Evolutionary conservation across 768 basidiomycete genomes (phyloP), one percentile per base, ranked within the genome.

Genomic region (Fomitopsis pulvina): DNA sequence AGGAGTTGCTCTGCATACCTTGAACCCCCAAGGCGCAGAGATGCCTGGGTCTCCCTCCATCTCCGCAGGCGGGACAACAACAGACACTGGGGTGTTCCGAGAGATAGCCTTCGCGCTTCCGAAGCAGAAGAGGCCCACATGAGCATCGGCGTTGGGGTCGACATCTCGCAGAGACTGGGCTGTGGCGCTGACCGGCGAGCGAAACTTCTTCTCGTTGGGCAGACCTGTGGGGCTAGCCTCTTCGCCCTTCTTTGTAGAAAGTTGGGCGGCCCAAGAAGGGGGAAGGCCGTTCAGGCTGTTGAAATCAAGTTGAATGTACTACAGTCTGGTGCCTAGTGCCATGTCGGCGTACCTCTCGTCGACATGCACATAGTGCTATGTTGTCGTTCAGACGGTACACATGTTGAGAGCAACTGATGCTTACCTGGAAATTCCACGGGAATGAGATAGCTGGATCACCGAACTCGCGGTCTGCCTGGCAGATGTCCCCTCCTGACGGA

Each of bases 351-450:
- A 46, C 45, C 25, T 21, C 30, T 46, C 45, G 18, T 46, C 45
- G 7, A 46, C 45, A 37, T 46, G 45, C 3, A 46, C 30, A 10
- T 32, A 7, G 45, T 46, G 45, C 45, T 46, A 29, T 12, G 18
- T 29, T n/a, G 30, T 8, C 9, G n/a, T 28, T 46, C 45, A 37
- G 30, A 27, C 34, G 14, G 18, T 37, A 18, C 14, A 37, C 18
- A n/a, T n/a, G n/a, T 37, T 7, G 16, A 24, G 9, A 43, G 20
- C 41, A 22, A 43, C 16, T 43, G 10, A 22, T 20, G 12, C 10
- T 8, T 45, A 37, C 45, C 45, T 46, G 29, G n/a, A 46, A 46
- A 32, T 46, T 46, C 45, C 45, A 46, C 18, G 45, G 45, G 37
- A 32, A 46, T n/a, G 45, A 46, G 20, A 46, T 46, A 4, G n/a